A percentile compares a stretch with the other conserved stretches of the same genome.
phyloP scores from a whole-genome alignment of 2,329 filamentous ascomycete genomes.

The Calcarisporium arbuscula region DNA sequence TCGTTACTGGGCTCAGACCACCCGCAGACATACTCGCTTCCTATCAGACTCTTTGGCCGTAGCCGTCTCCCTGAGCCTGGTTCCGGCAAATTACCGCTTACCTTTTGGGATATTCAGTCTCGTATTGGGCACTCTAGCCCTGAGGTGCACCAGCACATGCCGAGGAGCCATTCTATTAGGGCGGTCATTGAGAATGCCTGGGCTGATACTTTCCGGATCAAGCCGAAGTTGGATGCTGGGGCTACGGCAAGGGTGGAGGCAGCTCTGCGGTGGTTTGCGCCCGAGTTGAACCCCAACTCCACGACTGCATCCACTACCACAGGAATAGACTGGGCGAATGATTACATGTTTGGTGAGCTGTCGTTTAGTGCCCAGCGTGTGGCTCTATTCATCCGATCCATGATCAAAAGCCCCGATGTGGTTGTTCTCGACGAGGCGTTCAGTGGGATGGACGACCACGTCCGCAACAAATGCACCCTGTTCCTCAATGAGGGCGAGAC shows the following conservation, averaged over 20 bases:
- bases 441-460: constrained; percentile 72
- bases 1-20: constrained; percentile 93
- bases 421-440: constrained; percentile 85
- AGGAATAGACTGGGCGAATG: constrained; percentile 57
- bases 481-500: constrained; percentile 66
- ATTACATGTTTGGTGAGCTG: constrained; percentile 63
- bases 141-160: constrained; percentile 91
- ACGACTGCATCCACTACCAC: constrained; percentile 15
- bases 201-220: constrained; percentile 77
- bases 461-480: constrained; percentile 79
- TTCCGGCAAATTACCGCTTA: constrained; percentile 62
- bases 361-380: constrained; percentile 81
- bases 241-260: constrained; percentile 58
- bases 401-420: constrained; percentile 75
- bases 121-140: constrained; percentile 90
- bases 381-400: constrained; percentile 73
- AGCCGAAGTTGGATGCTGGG: constrained; percentile 55
- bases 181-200: constrained; percentile 79
- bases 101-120: constrained; percentile 86
- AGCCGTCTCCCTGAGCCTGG: constrained; percentile 71
- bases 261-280: constrained; percentile 68
- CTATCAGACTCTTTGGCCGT: constrained; percentile 78
- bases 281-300: constrained; percentile 61
- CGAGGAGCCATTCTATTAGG: constrained; percentile 65
- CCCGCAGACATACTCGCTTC: constrained; percentile 85